A percentile compares a stretch with the other conserved stretches of the same genome.
These are phyloP conservation scores for Podila epicladia DNA, from an alignment of 192 early-diverging fungal genomes.

Conservation along the genomic window DNA sequence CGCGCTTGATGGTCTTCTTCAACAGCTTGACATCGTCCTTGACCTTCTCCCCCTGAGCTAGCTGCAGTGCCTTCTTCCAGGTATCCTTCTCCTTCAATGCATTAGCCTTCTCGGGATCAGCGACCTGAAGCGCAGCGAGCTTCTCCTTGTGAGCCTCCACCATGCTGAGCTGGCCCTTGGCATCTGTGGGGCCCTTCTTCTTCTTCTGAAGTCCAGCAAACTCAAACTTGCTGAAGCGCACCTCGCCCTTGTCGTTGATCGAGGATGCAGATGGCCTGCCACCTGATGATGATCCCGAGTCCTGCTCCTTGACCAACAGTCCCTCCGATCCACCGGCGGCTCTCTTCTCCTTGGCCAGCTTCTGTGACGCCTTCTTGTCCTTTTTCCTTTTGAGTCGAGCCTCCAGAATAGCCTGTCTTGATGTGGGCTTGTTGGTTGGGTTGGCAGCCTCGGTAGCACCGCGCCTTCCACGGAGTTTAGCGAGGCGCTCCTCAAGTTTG, in stretches of 20 bases:
- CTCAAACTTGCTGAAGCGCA: conserved; percentile 75
- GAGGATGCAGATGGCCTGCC: conserved; percentile 51
- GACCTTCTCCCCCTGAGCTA: conserved; percentile 90
- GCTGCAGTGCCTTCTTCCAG: conserved; percentile 83
- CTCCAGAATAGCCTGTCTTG: conserved; percentile 80
- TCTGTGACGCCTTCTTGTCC: conserved; percentile 66
- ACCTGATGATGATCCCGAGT: conserved; percentile 9
- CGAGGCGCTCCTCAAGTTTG: conserved; percentile 47
- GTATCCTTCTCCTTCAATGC: conserved; percentile 76
- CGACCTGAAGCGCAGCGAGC: conserved; percentile 73
- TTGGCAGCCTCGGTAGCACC: conserved; percentile 25
- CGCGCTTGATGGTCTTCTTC: conserved; percentile 91
- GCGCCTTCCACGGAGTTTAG: conserved; percentile 38
- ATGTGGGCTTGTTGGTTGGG: conserved; percentile 59
- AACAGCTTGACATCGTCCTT: conserved; percentile 92
- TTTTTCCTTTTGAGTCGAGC: conserved; percentile 78
- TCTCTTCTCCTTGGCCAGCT: conserved; percentile 69
- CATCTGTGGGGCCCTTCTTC: conserved; percentile 70
- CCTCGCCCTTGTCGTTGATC: conserved; percentile 62
- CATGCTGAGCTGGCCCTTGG: conserved; percentile 70
- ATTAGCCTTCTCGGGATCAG: conserved; percentile 69
- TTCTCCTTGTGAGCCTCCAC: conserved; percentile 82
- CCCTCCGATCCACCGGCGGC: conserved; percentile 61
- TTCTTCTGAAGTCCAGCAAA: conserved; percentile 73
- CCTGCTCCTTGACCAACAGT: conserved; percentile 51